Percentiles rank a stretch among this genome's conserved stretches.
These are phyloP conservation scores for Dorcoceras hygrometricum DNA, from an alignment of 257 asterid species.

Conservation along the genomic window DNA sequence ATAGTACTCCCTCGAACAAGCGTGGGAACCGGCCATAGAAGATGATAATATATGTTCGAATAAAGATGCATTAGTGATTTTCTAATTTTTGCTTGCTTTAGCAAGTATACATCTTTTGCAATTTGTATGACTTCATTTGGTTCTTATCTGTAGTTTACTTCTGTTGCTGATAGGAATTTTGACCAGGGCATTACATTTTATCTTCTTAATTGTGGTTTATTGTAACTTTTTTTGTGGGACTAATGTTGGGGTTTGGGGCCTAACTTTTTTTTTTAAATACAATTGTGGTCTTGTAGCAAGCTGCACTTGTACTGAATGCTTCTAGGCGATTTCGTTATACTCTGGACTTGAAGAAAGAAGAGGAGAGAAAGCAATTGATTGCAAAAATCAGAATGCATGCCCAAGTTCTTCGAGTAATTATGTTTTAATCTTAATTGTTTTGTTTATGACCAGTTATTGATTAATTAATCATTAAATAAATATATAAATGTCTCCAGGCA, in stretches of 20 bases:
- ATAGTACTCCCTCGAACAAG: not conserved
- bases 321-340: constrained; percentile 94
- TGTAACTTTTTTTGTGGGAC: not conserved
- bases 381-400: constrained; percentile 86
- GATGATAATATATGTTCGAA: not conserved
- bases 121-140: not conserved
- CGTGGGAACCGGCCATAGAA: not conserved
- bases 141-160: not conserved
- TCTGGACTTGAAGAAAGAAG: constrained; percentile 85
- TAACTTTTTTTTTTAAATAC: not conserved
- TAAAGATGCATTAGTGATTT: not conserved
- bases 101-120: not conserved
- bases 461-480: constrained; percentile 22
- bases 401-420: constrained; percentile 82
- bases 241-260: constrained; percentile 12
- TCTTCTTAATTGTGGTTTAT: constrained; percentile 3
- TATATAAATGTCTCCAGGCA: constrained; percentile 54
- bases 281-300: constrained; percentile 63
- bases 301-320: constrained; percentile 92
- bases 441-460: constrained; percentile 14
- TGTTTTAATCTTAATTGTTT: constrained; percentile 19
- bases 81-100: not conserved
- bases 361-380: constrained; percentile 70
- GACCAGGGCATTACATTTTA: constrained; percentile 6
- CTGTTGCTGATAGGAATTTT: not conserved